Evolutionary conservation across 2,329 filamentous ascomycete species (phyloP).

Genomic region (Cladophialophora psammophila): DNA sequence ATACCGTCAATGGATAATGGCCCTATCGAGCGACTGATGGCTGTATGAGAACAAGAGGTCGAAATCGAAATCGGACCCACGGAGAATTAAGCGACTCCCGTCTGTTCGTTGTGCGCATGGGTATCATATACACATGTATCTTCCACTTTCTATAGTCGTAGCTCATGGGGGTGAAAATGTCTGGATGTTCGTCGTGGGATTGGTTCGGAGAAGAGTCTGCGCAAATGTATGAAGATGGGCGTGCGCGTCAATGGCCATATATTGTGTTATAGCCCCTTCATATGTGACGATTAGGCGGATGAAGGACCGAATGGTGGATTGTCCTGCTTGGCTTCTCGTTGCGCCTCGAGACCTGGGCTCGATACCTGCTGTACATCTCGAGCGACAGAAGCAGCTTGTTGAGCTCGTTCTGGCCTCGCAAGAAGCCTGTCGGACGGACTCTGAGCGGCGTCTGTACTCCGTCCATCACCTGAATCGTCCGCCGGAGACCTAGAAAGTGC

Average conservation of each 20-base stretch:
- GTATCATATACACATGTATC: conserved; percentile 32
- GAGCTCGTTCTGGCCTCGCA: conserved; percentile 33
- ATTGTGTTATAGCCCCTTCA: no score
- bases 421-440: conserved; percentile 36
- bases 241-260: neutral
- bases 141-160: conserved; percentile 34
- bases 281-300: conserved; percentile 12
- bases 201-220: neutral
- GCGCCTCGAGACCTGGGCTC: conserved; percentile 23
- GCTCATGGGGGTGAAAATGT: conserved; percentile 18
- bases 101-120: conserved; percentile 31
- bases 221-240: neutral
- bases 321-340: conserved; percentile 16
- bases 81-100: conserved; percentile 28
- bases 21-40: neutral
- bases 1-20: neutral
- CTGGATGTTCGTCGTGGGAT: conserved; percentile 1
- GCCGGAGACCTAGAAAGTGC: conserved; percentile 24
- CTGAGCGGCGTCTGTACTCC: conserved; percentile 30
- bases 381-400: conserved; percentile 25
- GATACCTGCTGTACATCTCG: conserved; percentile 24
- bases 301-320: conserved; percentile 20
- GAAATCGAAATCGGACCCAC: conserved; percentile 11
- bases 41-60: neutral
- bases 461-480: conserved; percentile 34